Conservation (phyloP, 202 grass and related monocot genomes). For the Thinopyrum obtusiflorum region DNA sequence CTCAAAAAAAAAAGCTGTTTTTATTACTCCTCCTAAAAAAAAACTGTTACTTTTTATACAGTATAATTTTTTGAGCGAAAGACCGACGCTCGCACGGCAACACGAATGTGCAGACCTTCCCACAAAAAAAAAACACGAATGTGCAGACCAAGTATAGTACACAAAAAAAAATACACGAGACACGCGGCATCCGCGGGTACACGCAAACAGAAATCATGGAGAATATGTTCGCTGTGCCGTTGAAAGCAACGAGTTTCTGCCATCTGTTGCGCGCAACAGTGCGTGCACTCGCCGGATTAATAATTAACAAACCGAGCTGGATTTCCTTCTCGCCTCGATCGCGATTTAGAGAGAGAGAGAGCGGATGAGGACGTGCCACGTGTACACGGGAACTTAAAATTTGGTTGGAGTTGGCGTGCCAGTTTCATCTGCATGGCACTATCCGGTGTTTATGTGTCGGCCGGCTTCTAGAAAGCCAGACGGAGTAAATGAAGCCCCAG, state of each 20-base stretch:
- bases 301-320: background rate
- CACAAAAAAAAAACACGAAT: too few relatives aligned
- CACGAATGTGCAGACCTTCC: background rate
- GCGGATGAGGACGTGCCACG: background rate
- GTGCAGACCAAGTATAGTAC: background rate
- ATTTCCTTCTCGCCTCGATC: background rate
- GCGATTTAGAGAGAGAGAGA: background rate
- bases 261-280: too few relatives aligned
- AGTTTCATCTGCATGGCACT: background rate
- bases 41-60: too few relatives aligned
- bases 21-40: too few relatives aligned
- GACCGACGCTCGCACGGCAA: too few relatives aligned
- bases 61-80: too few relatives aligned
- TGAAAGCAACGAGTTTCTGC: too few relatives aligned
- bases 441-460: background rate
- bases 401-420: background rate
- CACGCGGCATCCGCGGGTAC: too few relatives aligned
- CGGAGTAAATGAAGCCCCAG: constrained; percentile 4
- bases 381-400: background rate
- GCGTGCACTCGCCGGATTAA: too few relatives aligned
- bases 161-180: too few relatives aligned
- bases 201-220: background rate
- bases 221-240: background rate
- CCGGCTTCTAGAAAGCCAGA: background rate
- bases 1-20: too few relatives aligned